Evolutionary conservation across 2,329 filamentous ascomycete species (phyloP), one percentile per base, ranked within the genome.

Genomic region (Fusarium fracticaudum): DNA sequence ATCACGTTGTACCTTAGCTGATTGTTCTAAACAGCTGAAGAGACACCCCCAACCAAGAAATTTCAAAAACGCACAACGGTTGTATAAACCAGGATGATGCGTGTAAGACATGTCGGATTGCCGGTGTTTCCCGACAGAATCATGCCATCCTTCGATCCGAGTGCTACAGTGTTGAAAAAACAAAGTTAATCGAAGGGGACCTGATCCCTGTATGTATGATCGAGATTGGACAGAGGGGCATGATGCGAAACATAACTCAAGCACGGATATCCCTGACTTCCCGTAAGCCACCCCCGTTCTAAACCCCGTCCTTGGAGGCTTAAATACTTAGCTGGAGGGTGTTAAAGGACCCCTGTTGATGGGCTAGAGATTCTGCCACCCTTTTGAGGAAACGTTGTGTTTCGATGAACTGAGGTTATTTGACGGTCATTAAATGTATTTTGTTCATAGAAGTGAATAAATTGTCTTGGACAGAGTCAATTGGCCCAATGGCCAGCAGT

Each of bases 71-170:
- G 48, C 59, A 61, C 29, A 41, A 44, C 44, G 54, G 43, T 43
- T 55, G 67, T 43, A 71, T 37, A 59, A 44, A 31, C 75, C 48
- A 68, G 75, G 64, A 76, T 70, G 55, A 45, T 55, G 55, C 50
- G 71, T 70, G 71, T 64, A 60, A 43, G 45, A 74, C 44, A 67
- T 44, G 38, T 44, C 43, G 60, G 54, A 60, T 26, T 69, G 69
- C 76, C 77, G 77, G 70, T 75, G 66, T 75, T 71, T 79, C 69
- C 77, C 74, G 77, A 79, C 63, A 50, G 62, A 75, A 79, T 79
- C 77, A 78, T 75, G 77, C 68, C 77, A 79, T 78, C 55, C 59
- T 69, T 67, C 40, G 69, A 78, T 73, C 64, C 60, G 75, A 72
- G 59, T 72, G 67, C 55, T 47, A 67, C 70, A 58, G 50, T 41